Percentiles rank a stretch among this genome's conserved stretches.
These are phyloP conservation scores for Saccharomycopsis olivae DNA, from an alignment of 805 yeast genomes.

Conservation along the genomic window DNA sequence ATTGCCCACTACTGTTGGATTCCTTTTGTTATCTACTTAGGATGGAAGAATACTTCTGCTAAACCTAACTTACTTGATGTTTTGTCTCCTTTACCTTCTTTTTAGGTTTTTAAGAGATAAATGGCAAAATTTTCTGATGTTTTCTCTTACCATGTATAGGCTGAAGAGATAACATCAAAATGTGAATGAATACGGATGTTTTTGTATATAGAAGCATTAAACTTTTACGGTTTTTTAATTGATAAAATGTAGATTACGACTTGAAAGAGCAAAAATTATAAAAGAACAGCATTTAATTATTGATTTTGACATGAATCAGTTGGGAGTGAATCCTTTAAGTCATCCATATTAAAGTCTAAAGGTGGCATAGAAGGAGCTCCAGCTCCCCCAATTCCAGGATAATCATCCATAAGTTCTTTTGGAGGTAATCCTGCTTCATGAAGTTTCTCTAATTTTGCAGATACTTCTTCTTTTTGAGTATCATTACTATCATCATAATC, in stretches of 20 bases:
- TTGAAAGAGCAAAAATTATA: too few species aligned
- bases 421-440: conserved; percentile 80
- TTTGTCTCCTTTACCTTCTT: conserved; percentile 73
- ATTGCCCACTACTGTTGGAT: conserved; percentile 95
- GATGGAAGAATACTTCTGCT: conserved; percentile 71
- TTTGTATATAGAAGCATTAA: too few species aligned
- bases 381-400: conserved; percentile 26
- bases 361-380: conserved; percentile 33
- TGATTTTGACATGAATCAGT: conserved; percentile 14
- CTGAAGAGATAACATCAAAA: neutral
- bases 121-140: too few species aligned
- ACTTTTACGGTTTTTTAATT: too few species aligned
- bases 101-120: too few species aligned
- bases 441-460: conserved; percentile 50
- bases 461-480: conserved; percentile 39
- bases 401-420: conserved; percentile 47
- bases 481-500: conserved; percentile 42
- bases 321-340: too few species aligned
- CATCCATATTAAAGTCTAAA: conserved; percentile 20
- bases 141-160: too few species aligned
- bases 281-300: neutral
- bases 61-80: conserved; percentile 67
- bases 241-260: too few species aligned
- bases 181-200: too few species aligned
- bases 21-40: conserved; percentile 88